Conservation (phyloP, 108 stramenopile genomes). For the Skeletonema grethae region DNA sequence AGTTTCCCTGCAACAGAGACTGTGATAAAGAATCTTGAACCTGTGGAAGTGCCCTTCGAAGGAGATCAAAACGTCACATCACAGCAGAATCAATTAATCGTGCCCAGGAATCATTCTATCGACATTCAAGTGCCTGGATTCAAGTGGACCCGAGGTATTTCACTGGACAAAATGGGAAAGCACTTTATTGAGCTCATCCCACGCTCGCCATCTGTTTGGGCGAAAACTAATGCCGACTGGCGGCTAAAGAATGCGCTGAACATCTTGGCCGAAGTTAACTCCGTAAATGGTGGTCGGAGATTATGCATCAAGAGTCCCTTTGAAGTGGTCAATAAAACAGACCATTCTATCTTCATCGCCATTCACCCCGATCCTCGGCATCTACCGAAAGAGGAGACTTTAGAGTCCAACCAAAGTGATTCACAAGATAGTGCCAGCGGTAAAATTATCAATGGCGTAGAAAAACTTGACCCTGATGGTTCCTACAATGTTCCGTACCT, state of each 20-base stretch:
- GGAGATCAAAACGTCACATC: constrained; percentile 45
- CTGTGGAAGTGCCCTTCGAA: constrained; percentile 88
- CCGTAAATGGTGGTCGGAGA: constrained; percentile 88
- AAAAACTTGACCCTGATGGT: constrained; percentile 47
- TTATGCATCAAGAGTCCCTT: constrained; percentile 80
- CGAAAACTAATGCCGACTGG: constrained; percentile 75
- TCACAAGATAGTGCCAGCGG: neutral
- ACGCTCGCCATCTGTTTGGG: constrained; percentile 53
- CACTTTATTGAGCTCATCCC: constrained; percentile 75
- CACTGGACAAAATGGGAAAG: constrained; percentile 85
- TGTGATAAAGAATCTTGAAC: constrained; percentile 73
- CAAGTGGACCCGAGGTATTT: constrained; percentile 81
- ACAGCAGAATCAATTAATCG: constrained; percentile 10
- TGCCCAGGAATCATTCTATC: constrained; percentile 59
- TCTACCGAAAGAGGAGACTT: constrained; percentile 15
- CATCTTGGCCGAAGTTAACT: constrained; percentile 84
- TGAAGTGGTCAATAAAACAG: constrained; percentile 83
- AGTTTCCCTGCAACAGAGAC: constrained; percentile 88
- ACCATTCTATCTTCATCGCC: constrained; percentile 71
- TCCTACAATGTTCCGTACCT: constrained; percentile 51
- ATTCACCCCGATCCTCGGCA: constrained; percentile 76
- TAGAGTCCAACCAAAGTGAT: neutral
- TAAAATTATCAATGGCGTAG: constrained; percentile 17
- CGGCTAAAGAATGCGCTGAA: constrained; percentile 79
- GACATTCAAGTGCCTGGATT: constrained; percentile 92